These are phyloP conservation scores for Hawksworthiomyces lignivorus DNA, from an alignment of 2,329 filamentous ascomycete genomes.

Conservation along the genomic window DNA sequence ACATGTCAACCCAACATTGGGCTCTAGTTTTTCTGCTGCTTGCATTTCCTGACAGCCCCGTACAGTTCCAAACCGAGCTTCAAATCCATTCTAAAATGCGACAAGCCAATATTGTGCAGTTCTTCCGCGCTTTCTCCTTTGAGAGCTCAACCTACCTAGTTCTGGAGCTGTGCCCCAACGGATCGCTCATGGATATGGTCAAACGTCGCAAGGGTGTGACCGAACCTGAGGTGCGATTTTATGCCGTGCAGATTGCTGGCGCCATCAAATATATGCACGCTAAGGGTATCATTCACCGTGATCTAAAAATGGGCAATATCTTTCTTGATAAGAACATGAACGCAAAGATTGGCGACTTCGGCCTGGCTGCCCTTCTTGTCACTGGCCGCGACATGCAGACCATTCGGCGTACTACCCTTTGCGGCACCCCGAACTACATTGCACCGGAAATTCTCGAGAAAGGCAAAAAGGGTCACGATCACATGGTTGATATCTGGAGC, in stretches of 20 bases:
- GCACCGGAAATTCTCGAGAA: slow-evolving; percentile 94
- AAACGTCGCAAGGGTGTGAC: slow-evolving; percentile 85
- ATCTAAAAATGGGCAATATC: slow-evolving; percentile 96
- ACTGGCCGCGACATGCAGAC: slow-evolving; percentile 85
- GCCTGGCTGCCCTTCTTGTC: slow-evolving; percentile 81
- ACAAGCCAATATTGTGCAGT: slow-evolving; percentile 92
- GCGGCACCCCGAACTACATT: slow-evolving; percentile 96
- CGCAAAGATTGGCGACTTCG: slow-evolving; percentile 96
- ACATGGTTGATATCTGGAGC: slow-evolving; percentile 98
- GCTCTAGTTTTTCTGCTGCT: too few relatives aligned
- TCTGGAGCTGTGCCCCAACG: slow-evolving; percentile 88
- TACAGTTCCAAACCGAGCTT: slow-evolving; percentile 68
- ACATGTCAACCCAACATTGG: too few relatives aligned
- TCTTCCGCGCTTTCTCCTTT: slow-evolving; percentile 88
- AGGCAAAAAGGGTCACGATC: slow-evolving; percentile 88
- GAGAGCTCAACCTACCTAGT: slow-evolving; percentile 86
- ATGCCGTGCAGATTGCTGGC: slow-evolving; percentile 89
- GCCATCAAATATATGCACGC: slow-evolving; percentile 97
- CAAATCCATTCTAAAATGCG: slow-evolving; percentile 98
- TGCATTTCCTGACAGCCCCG: neutral
- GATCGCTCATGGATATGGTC: slow-evolving; percentile 95
- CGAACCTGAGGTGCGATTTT: slow-evolving; percentile 88
- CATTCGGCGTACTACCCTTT: slow-evolving; percentile 81
- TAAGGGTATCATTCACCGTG: slow-evolving; percentile 91
- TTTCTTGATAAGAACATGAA: slow-evolving; percentile 95